Evolutionary conservation across 306 rosid genomes (phyloP).

Genomic region (Vigna hirtella): DNA sequence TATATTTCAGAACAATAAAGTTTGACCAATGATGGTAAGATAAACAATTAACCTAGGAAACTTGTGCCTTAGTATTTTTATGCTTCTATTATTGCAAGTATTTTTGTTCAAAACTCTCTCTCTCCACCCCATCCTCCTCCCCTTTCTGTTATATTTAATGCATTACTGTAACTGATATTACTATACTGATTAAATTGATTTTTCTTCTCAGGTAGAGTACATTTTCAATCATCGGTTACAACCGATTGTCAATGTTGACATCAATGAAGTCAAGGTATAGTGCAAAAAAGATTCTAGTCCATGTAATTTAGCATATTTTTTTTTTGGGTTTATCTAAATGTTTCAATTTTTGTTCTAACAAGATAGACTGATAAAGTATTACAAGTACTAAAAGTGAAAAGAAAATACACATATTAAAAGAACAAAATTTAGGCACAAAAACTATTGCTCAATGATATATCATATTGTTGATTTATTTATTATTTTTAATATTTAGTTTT

Average conservation of each 20-base stretch:
- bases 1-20: background rate
- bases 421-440: no score
- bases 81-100: background rate
- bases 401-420: no score
- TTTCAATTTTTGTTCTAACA: no score
- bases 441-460: no score
- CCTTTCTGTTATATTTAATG: slow-evolving; percentile 11
- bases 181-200: slow-evolving; percentile 41
- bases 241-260: slow-evolving; percentile 67
- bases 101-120: background rate
- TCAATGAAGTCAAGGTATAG: slow-evolving; percentile 77
- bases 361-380: no score
- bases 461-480: no score
- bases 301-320: no score
- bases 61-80: slow-evolving; percentile 33
- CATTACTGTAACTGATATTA: slow-evolving; percentile 33
- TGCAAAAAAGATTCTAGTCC: background rate
- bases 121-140: no score
- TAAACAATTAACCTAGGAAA: slow-evolving; percentile 32
- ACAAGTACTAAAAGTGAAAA: no score
- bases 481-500: no score
- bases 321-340: no score
- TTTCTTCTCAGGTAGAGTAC: slow-evolving; percentile 72
- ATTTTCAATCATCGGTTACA: slow-evolving; percentile 64
- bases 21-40: slow-evolving; percentile 20